Evolutionary conservation across 2,329 filamentous ascomycete species (phyloP).

Genomic region (Pseudopyrenochaeta lycopersici): DNA sequence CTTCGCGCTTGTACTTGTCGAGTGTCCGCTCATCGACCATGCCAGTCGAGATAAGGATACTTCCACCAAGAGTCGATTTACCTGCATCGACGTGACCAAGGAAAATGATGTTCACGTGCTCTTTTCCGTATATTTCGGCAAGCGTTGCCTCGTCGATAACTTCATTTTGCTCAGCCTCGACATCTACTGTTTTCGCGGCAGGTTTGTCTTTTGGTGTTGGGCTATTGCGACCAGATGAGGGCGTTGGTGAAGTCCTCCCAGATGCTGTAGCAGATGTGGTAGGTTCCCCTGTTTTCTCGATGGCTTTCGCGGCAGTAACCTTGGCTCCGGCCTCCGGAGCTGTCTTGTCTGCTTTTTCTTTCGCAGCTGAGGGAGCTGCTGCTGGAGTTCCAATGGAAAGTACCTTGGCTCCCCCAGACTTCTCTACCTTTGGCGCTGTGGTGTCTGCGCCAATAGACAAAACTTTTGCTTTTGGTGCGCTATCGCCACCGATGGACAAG

Average conservation of each 20-base stretch:
- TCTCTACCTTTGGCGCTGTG: conserved; percentile 63
- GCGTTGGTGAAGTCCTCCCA: conserved; percentile 81
- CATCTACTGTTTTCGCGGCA: conserved; percentile 76
- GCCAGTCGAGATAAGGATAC: conserved; percentile 90
- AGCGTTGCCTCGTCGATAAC: conserved; percentile 84
- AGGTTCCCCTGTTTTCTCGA: conserved; percentile 86
- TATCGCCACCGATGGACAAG: conserved; percentile 68
- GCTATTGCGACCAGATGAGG: conserved; percentile 85
- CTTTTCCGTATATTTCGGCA: conserved; percentile 96
- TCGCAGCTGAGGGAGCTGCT: conserved; percentile 61
- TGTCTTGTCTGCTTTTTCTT: conserved; percentile 53
- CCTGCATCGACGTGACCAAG: conserved; percentile 98
- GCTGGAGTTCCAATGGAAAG: conserved; percentile 72
- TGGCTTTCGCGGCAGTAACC: conserved; percentile 85
- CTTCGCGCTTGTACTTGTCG: conserved; percentile 91
- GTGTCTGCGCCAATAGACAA: conserved; percentile 67
- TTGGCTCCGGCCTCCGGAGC: conserved; percentile 78
- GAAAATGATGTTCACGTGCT: conserved; percentile 94
- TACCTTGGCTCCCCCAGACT: conserved; percentile 69
- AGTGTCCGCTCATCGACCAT: conserved; percentile 99
- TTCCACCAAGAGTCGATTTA: conserved; percentile 94
- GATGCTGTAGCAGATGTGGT: conserved; percentile 59
- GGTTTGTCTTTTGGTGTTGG: conserved; percentile 70
- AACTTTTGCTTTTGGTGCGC: conserved; percentile 66
- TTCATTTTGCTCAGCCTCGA: conserved; percentile 81